These are phyloP conservation scores for Cordyceps cateniannulata DNA, from an alignment of 2,329 filamentous ascomycete species.

Conservation along the genomic window DNA sequence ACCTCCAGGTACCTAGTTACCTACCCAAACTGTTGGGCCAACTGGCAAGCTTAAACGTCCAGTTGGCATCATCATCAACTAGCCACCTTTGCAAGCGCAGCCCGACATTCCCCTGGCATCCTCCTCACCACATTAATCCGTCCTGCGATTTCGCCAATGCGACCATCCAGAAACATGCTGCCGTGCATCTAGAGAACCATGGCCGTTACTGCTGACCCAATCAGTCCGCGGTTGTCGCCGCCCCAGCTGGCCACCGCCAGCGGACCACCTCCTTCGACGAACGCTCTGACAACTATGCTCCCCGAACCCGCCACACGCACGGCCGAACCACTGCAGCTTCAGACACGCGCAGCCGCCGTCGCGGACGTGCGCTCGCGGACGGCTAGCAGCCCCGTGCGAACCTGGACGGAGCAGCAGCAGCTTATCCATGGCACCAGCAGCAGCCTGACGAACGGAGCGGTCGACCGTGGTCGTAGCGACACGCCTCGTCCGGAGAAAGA, in stretches of 20 bases:
- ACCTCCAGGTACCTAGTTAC: too few relatives aligned
- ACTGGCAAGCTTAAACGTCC: neutral
- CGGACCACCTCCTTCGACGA: neutral
- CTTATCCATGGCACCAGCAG: neutral
- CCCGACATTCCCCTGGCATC: neutral
- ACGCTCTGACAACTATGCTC: neutral
- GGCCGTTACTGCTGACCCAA: conserved; percentile 20
- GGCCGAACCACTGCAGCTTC: neutral
- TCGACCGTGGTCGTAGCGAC: conserved; percentile 6
- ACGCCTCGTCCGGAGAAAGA: neutral
- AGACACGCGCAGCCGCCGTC: neutral
- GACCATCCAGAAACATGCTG: neutral
- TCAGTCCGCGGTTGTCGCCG: conserved; percentile 15
- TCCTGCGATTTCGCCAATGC: neutral
- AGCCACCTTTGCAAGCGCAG: neutral
- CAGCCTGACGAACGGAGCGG: neutral
- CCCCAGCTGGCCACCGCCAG: conserved; percentile 8
- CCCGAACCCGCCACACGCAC: neutral
- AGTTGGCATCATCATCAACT: conserved; percentile 11
- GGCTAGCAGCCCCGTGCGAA: conserved; percentile 8
- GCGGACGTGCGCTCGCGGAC: conserved; percentile 1
- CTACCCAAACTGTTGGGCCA: neutral
- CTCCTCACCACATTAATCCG: neutral
- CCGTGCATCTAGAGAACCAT: conserved; percentile 1
- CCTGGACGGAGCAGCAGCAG: conserved; percentile 6